Conservation (phyloP, 1,284 basidiomycete species). For the Ceratobasidium sp. region DNA sequence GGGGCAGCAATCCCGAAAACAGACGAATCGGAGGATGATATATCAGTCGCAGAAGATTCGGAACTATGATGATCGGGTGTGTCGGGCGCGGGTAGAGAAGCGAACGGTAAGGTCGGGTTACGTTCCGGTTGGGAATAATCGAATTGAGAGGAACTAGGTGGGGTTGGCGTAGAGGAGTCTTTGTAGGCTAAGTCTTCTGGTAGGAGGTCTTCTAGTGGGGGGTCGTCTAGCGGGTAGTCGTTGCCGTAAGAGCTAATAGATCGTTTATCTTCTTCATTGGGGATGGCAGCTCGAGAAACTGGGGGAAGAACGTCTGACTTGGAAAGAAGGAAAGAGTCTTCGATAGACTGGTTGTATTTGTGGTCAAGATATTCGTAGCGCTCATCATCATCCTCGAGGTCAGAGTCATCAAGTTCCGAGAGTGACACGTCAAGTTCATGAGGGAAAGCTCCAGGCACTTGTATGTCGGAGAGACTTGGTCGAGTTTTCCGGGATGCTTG, state of each 20-base stretch:
- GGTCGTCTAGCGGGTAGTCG: slow-evolving; percentile 2
- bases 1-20: background rate
- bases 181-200: background rate
- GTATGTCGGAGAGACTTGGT: background rate
- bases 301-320: background rate
- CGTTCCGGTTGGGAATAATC: background rate
- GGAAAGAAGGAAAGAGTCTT: background rate
- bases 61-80: background rate
- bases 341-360: background rate
- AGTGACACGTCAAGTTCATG: background rate
- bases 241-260: background rate
- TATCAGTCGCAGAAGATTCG: background rate
- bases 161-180: background rate
- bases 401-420: background rate
- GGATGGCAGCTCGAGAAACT: too few relatives aligned
- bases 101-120: background rate
- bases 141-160: slow-evolving; percentile 6
- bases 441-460: slow-evolving; percentile 23
- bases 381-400: background rate
- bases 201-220: background rate
- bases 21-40: background rate
- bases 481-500: too few relatives aligned
- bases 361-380: background rate
- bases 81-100: background rate
- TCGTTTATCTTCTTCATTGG: background rate